Evolutionary conservation across 257 asterid genomes (phyloP).

Genomic region (Gentiana straminea): DNA sequence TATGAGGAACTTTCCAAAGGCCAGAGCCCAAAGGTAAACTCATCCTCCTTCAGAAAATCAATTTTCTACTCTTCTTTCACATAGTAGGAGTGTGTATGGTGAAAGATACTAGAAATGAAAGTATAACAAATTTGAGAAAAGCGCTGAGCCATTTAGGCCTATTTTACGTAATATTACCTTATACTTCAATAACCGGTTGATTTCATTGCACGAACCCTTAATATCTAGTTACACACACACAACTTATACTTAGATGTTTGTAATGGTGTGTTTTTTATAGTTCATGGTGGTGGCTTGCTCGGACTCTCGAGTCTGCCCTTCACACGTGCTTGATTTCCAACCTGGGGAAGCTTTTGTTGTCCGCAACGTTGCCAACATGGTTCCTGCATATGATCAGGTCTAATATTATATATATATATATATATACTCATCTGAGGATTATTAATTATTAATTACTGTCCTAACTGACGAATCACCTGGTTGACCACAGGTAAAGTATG

Average conservation of each 20-base stretch:
- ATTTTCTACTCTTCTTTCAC: too few relatives aligned
- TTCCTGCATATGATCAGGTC: conserved; percentile 83
- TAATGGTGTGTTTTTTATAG: conserved; percentile 18
- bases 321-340: conserved; percentile 61
- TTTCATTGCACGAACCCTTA: too few relatives aligned
- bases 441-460: too few relatives aligned
- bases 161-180: background rate
- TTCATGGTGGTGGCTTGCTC: conserved; percentile 87
- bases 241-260: too few relatives aligned
- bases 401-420: too few relatives aligned
- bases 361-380: conserved; percentile 85
- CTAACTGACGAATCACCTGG: background rate
- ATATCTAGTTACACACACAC: too few relatives aligned
- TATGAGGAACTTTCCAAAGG: conserved; percentile 72
- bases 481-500: conserved; percentile 41
- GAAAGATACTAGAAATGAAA: too few relatives aligned
- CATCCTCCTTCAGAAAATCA: too few relatives aligned
- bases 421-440: too few relatives aligned
- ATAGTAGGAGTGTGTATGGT: too few relatives aligned
- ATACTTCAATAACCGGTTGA: background rate
- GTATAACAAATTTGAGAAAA: too few relatives aligned
- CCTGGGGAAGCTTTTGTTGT: conserved; percentile 93
- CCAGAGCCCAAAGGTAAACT: conserved; percentile 69
- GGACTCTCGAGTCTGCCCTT: conserved; percentile 94
- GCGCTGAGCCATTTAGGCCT: too few relatives aligned